phyloP scores from a whole-genome alignment of 2,329 filamentous ascomycete genomes.

The Penicillium palitans region DNA sequence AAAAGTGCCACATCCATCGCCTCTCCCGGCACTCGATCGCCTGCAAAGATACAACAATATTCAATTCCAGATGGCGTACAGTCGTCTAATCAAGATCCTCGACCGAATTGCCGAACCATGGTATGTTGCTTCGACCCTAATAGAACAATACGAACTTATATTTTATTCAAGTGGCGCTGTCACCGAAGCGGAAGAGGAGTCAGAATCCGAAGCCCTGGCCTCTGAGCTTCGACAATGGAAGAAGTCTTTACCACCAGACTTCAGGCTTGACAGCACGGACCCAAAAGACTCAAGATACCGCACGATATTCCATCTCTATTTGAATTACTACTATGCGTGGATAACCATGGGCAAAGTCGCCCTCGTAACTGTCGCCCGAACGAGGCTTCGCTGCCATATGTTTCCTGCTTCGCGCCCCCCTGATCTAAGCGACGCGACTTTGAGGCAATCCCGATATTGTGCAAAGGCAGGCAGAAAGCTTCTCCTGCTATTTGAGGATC shows the following conservation, averaged over 20 bases:
- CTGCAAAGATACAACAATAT: conserved; percentile 36
- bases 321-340: conserved; percentile 43
- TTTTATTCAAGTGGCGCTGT: background rate
- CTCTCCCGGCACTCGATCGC: conserved; percentile 11
- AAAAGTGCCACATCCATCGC: conserved; percentile 13
- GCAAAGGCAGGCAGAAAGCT: conserved; percentile 36
- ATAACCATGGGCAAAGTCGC: conserved; percentile 41
- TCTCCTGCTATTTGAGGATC: conserved; percentile 34
- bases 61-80: conserved; percentile 35
- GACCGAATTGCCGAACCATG: conserved; percentile 31
- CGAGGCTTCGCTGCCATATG: conserved; percentile 1
- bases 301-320: conserved; percentile 37
- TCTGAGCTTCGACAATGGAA: conserved; percentile 37
- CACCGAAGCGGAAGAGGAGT: conserved; percentile 1
- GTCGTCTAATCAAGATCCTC: conserved; percentile 31
- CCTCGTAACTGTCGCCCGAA: conserved; percentile 34
- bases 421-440: background rate
- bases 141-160: background rate
- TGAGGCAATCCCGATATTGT: conserved; percentile 28
- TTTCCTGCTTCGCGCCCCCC: conserved; percentile 11
- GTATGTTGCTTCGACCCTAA: background rate
- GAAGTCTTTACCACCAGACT: conserved; percentile 26
- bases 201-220: conserved; percentile 12
- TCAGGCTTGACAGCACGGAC: conserved; percentile 31
- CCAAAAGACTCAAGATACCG: conserved; percentile 33